These are phyloP conservation scores for Medicago truncatula DNA, from an alignment of 306 rosid genomes.

Conservation along the genomic window MtrunA17r5.0-ANR NC_053046.1:36751501-36752000, in stretches of 20 bases:
- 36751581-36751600: too few species aligned
- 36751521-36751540: conserved; percentile 1
- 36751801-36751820: conserved; percentile 98
- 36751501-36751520: conserved; percentile 80
- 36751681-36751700: conserved; percentile 85
- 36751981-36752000: neutral
- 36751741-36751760: conserved; percentile 90
- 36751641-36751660: conserved; percentile 90
- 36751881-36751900: conserved; percentile 71
- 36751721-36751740: conserved; percentile 70
- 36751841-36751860: conserved; percentile 80
- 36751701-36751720: conserved; percentile 87
- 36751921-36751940: conserved; percentile 49
- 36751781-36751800: conserved; percentile 96
- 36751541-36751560: too few species aligned
- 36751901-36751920: conserved; percentile 90
- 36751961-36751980: conserved; percentile 37
- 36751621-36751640: conserved; percentile 66
- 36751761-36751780: conserved; percentile 93
- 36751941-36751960: conserved; percentile 12
- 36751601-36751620: neutral
- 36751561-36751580: too few species aligned
- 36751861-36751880: conserved; percentile 67
- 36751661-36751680: conserved; percentile 75
- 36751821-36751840: conserved; percentile 76